Conservation (phyloP, 192 early-diverging fungal species). For the Podila verticillata region DNA sequence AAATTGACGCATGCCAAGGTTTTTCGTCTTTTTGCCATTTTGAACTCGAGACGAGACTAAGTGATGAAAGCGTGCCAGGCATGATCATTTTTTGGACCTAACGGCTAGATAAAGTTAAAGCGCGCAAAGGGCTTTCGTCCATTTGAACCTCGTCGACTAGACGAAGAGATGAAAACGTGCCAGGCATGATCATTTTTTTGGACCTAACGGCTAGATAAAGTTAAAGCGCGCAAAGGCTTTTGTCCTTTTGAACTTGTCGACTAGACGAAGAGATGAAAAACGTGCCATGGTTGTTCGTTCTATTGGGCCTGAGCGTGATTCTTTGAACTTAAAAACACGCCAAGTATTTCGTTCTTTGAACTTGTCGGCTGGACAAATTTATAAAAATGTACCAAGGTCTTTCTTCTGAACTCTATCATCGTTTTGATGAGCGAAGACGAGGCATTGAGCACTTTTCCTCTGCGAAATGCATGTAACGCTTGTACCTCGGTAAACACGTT, state of each 20-base stretch:
- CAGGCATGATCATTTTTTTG: neutral
- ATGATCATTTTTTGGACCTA: neutral
- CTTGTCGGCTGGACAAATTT: conserved; percentile 8
- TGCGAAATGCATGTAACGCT: neutral
- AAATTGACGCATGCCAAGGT: neutral
- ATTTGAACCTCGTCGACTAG: conserved; percentile 8
- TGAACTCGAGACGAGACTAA: neutral
- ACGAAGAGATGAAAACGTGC: neutral
- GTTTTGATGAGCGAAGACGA: conserved; percentile 4
- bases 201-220: conserved; percentile 11
- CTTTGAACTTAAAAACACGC: conserved; percentile 6
- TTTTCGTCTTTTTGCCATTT: conserved; percentile 4
- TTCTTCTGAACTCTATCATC: conserved; percentile 3
- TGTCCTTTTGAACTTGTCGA: conserved; percentile 5
- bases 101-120: conserved; percentile 11
- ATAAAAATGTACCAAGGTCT: no score
- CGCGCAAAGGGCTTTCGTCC: neutral
- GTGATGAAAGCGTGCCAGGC: neutral
- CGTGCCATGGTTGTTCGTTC: conserved; percentile 9
- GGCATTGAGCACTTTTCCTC: conserved; percentile 3
- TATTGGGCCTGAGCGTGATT: neutral
- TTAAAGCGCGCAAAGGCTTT: neutral
- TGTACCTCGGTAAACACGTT: conserved; percentile 5
- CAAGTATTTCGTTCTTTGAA: conserved; percentile 4
- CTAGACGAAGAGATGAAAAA: conserved; percentile 6